Evolutionary conservation across 345 rosid species (phyloP).

Genomic region (Kandelia obovata): DNA sequence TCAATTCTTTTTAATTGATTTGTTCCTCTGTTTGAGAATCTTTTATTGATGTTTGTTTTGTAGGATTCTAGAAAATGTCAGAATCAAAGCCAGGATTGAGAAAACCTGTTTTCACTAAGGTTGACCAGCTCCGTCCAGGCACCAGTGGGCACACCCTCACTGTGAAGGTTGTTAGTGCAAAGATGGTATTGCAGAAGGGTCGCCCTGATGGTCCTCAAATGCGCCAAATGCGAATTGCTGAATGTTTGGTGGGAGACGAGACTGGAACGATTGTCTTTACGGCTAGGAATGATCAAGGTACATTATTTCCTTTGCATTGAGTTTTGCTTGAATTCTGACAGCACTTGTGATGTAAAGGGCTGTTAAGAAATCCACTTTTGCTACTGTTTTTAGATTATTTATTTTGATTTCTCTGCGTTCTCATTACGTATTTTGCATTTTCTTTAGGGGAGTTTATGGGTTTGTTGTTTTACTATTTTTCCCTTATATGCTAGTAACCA

Average conservation of each 20-base stretch:
- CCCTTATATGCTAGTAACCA: too few relatives aligned
- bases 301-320: neutral
- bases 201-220: constrained; percentile 64
- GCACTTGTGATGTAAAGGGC: neutral
- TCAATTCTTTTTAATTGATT: neutral
- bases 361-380: too few relatives aligned
- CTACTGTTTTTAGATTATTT: too few relatives aligned
- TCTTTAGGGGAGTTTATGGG: too few relatives aligned
- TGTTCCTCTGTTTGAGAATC: neutral
- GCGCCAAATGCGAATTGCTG: constrained; percentile 77
- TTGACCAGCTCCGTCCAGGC: constrained; percentile 85
- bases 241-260: constrained; percentile 90
- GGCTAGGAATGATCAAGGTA: constrained; percentile 94
- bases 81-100: constrained; percentile 69
- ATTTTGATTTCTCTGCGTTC: too few relatives aligned
- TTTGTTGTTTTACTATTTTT: too few relatives aligned
- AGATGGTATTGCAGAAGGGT: constrained; percentile 75
- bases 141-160: constrained; percentile 77
- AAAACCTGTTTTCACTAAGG: constrained; percentile 76
- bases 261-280: constrained; percentile 82
- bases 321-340: neutral
- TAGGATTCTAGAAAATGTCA: constrained; percentile 47
- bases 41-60: neutral
- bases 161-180: constrained; percentile 70
- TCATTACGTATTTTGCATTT: too few relatives aligned